phyloP scores from a whole-genome alignment of 495 filamentous ascomycete genomes.

The Filosporella fistucella region DNA sequence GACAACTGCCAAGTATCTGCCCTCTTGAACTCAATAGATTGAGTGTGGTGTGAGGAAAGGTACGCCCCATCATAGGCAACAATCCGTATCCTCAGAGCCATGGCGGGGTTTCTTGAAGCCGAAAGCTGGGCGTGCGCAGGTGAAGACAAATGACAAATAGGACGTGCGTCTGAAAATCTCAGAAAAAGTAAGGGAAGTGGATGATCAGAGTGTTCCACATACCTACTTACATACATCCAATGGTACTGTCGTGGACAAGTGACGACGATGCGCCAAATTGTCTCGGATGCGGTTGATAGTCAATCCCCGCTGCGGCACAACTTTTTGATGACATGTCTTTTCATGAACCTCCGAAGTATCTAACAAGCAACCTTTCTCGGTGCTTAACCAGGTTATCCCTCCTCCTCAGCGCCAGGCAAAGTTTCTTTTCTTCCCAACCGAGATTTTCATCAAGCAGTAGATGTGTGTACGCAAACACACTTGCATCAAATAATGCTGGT shows the following conservation, averaged over 20 bases:
- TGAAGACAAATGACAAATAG: background rate
- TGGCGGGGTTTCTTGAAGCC: background rate
- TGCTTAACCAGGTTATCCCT: slow-evolving; percentile 23
- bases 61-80: too few relatives aligned
- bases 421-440: slow-evolving; percentile 24
- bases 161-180: too few relatives aligned
- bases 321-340: too few relatives aligned
- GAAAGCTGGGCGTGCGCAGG: background rate
- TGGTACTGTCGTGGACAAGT: background rate
- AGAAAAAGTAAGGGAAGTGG: background rate
- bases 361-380: slow-evolving; percentile 22
- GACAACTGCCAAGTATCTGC: too few relatives aligned
- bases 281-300: too few relatives aligned
- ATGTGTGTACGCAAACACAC: slow-evolving; percentile 87
- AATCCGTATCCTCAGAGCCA: background rate
- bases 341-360: slow-evolving; percentile 26
- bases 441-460: slow-evolving; percentile 50
- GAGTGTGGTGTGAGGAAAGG: too few relatives aligned
- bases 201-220: too few relatives aligned
- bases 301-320: too few relatives aligned
- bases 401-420: slow-evolving; percentile 19
- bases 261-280: slow-evolving; percentile 1
- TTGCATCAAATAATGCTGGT: slow-evolving; percentile 79
- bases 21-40: too few relatives aligned
- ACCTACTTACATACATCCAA: too few relatives aligned